Evolutionary conservation across 2,329 filamentous ascomycete genomes (phyloP), one percentile per base, ranked within the genome.

Genomic region (Hypoxylon sp.): DNA sequence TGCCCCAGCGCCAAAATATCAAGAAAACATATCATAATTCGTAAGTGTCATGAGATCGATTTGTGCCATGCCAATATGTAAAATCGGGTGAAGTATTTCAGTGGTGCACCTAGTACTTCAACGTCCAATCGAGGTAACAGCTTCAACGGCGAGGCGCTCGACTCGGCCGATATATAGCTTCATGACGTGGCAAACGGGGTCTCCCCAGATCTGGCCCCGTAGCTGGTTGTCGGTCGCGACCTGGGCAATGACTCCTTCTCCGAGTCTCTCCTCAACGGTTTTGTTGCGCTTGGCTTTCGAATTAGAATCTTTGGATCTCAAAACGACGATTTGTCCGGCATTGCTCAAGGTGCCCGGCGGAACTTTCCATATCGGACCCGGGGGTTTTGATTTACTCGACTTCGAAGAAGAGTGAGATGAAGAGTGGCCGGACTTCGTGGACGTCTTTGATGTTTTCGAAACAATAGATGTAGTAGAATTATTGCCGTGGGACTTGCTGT

Each of bases 171-270:
- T 88, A 79, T 97, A 97, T 19, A 96, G 76, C 65, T 83, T 88
- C 94, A 97, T 97, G 72, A 90, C 84, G 81, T 97, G 94, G 77
- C 90, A 91, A 47, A 93, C 83, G 0, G 92, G 92, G 77, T 97
- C 93, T 0, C 94, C 94, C 86, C 94, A 97, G 3, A 97, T 84
- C 0, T 94, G 86, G 1, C 84, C 85, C 24, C 91, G 83, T 55
- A 97, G 79, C 75, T 92, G 84, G 47, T 90, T 87, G 70, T 96
- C 92, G 0, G 83, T 87, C 8, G 91, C 86, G 9, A 90, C 85
- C 68, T 90, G 90, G 1, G 92, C 92, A 51, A 92, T 86, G 0
- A 94, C 87, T 3, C 89, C 87, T 53, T 91, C 86, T 64, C 81
- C 79, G 19, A 90, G 80, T 46, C 83, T 78, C 67, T 87, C 84